Evolutionary conservation across 1,284 basidiomycete genomes (phyloP), one percentile per base, ranked within the genome.

Genomic region (Apiotrichum veenhuisii): DNA sequence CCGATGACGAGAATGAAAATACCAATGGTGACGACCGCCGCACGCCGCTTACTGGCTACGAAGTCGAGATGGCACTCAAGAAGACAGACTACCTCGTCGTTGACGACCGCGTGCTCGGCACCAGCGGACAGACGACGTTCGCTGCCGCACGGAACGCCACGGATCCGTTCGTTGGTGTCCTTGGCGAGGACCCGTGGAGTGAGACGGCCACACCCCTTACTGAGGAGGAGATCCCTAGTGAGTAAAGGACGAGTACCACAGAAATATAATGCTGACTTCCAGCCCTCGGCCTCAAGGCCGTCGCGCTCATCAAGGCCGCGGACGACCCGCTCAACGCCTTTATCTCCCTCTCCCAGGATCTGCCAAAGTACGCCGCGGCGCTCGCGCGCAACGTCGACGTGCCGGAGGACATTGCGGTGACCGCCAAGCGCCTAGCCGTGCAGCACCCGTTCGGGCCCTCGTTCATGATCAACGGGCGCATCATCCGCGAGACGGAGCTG

Each of bases 11-110:
- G 3, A 23, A 20, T 30, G 14, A 38, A 62, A 60, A n/a, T n/a
- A n/a, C n/a, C n/a, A n/a, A n/a, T n/a, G n/a, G 4, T 1, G 11
- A 42, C 15, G 12, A n/a, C 22, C 34, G 44, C 34, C 38, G 57
- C 18, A 74, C 73, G 14, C 82, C 83, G 60, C 78, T 98, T 5
- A 85, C 88, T 9, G 94, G 95, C 8, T 98, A 91, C 67, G 94
- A 94, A 4, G 92, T 94, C 9, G 82, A 88, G 27, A 81, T 98
- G 54, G 91, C 96, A 66, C 78, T 98, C 65, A 98, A 98, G 80
- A 97, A 95, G 78, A 97, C 86, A 79, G 95, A 98, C 72, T 98
- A 98, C 71, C 83, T 98, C 17, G 92, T 89, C 3, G 80, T 98
- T 3, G 93, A 97, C 70, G 93, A 97, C 72, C 80, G 93, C 59